Evolutionary conservation across 345 rosid species (phyloP).

Genomic region (Melastoma malabathricum): DNA sequence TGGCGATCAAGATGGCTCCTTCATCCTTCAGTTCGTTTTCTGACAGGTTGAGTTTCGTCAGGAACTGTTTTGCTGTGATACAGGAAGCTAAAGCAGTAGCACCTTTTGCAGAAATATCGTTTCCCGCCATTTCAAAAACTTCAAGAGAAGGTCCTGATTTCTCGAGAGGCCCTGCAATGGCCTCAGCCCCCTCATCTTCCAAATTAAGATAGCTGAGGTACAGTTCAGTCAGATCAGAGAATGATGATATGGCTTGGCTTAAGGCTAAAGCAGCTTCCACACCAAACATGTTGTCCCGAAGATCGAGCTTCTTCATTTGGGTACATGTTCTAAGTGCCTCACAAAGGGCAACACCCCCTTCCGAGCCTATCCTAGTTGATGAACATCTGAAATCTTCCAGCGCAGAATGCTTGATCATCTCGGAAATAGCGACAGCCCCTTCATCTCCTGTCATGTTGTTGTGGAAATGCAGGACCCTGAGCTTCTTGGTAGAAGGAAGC

Average conservation of each 20-base stretch:
- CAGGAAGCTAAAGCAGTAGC: slow-evolving; percentile 41
- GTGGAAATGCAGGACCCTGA: slow-evolving; percentile 70
- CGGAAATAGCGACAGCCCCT: slow-evolving; percentile 67
- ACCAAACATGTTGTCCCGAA: slow-evolving; percentile 88
- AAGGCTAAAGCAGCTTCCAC: slow-evolving; percentile 63
- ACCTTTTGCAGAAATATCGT: slow-evolving; percentile 58
- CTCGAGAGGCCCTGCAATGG: slow-evolving; percentile 44
- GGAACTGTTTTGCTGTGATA: slow-evolving; percentile 47
- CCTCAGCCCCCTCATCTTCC: slow-evolving; percentile 68
- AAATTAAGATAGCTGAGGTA: slow-evolving; percentile 75
- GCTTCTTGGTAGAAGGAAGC: slow-evolving; percentile 62
- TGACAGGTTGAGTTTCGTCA: slow-evolving; percentile 55
- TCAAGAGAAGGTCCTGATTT: slow-evolving; percentile 58
- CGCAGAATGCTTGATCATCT: slow-evolving; percentile 36
- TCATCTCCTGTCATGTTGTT: slow-evolving; percentile 91
- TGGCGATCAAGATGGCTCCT: slow-evolving; percentile 59
- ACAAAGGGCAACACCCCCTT: slow-evolving; percentile 72
- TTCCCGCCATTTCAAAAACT: slow-evolving; percentile 85
- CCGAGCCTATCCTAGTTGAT: slow-evolving; percentile 62
- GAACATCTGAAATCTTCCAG: slow-evolving; percentile 78
- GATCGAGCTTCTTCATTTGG: slow-evolving; percentile 66
- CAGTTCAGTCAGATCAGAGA: slow-evolving; percentile 44
- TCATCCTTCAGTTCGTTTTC: slow-evolving; percentile 89
- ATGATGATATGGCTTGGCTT: slow-evolving; percentile 37
- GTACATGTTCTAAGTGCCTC: slow-evolving; percentile 50